phyloP scores from a whole-genome alignment of 2,329 filamentous ascomycete genomes.

The Pseudofabraea citricarpa region DNA sequence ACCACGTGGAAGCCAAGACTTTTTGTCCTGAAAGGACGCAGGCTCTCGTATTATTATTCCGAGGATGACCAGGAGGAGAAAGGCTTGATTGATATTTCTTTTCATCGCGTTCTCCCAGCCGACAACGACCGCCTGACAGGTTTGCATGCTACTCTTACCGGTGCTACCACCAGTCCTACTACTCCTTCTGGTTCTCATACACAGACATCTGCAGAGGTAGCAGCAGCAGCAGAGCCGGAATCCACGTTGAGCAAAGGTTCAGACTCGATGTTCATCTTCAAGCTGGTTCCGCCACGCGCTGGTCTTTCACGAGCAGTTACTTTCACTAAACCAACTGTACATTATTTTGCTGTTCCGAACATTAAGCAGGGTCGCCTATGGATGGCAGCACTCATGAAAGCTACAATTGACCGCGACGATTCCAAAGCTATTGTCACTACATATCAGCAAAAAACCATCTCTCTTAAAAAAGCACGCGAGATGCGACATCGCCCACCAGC shows the following conservation, averaged over 20 bases:
- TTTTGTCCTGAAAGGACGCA: slow-evolving; percentile 89
- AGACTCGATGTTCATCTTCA: slow-evolving; percentile 92
- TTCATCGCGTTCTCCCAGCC: slow-evolving; percentile 91
- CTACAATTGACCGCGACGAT: slow-evolving; percentile 91
- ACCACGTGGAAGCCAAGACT: slow-evolving; percentile 95
- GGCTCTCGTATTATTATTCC: slow-evolving; percentile 93
- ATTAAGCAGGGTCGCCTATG: slow-evolving; percentile 83
- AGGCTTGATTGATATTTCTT: slow-evolving; percentile 94
- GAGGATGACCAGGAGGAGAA: slow-evolving; percentile 91
- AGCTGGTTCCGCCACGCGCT: slow-evolving; percentile 84
- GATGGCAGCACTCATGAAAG: slow-evolving; percentile 99
- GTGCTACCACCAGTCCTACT: slow-evolving; percentile 65
- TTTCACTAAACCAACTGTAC: slow-evolving; percentile 94
- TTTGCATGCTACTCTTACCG: slow-evolving; percentile 86
- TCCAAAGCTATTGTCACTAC: slow-evolving; percentile 77
- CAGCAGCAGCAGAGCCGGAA: slow-evolving; percentile 35
- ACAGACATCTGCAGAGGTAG: slow-evolving; percentile 37
- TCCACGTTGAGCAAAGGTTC: slow-evolving; percentile 27
- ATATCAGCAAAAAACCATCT: slow-evolving; percentile 96
- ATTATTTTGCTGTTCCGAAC: slow-evolving; percentile 95
- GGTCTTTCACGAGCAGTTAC: slow-evolving; percentile 88
- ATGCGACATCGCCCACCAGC: slow-evolving; percentile 89
- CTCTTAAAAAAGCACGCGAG: slow-evolving; percentile 77
- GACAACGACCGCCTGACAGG: slow-evolving; percentile 88
- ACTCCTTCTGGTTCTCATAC: slow-evolving; percentile 42